These are phyloP conservation scores for Tylopilus sp. DNA, from an alignment of 768 basidiomycete species.

Conservation along the genomic window DNA sequence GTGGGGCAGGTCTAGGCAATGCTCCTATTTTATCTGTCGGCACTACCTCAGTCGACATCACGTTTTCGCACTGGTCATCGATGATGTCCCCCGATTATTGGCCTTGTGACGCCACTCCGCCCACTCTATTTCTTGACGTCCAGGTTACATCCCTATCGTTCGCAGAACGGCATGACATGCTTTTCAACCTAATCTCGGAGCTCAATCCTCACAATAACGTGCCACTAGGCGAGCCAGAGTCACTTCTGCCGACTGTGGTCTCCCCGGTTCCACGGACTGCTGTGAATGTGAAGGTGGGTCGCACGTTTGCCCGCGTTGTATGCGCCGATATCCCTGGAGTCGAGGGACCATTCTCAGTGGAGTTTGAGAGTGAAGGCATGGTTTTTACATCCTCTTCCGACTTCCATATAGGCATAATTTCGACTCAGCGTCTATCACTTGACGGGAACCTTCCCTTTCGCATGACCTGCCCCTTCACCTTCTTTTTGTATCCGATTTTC, in stretches of 20 bases:
- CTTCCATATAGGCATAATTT: constrained; percentile 33
- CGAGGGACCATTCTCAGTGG: constrained; percentile 48
- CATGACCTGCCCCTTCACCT: constrained; percentile 40
- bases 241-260: constrained; percentile 29
- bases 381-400: constrained; percentile 39
- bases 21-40: constrained; percentile 35
- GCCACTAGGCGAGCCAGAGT: background rate
- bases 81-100: constrained; percentile 36
- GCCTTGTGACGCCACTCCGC: constrained; percentile 53
- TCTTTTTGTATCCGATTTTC: constrained; percentile 50
- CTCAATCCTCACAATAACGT: constrained; percentile 16
- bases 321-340: constrained; percentile 38
- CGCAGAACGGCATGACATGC: constrained; percentile 51
- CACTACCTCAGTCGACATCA: constrained; percentile 24
- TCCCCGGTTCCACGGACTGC: constrained; percentile 48
- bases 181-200: constrained; percentile 38
- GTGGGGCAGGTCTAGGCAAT: constrained; percentile 28
- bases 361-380: constrained; percentile 56
- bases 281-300: constrained; percentile 47
- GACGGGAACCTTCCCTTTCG: constrained; percentile 42
- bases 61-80: constrained; percentile 60
- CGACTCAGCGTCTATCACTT: constrained; percentile 13
- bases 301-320: constrained; percentile 48
- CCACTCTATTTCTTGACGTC: constrained; percentile 48
- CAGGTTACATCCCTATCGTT: constrained; percentile 45